Base-by-base conservation (phyloP, 2,329 filamentous ascomycete species). In the Colletotrichum sp. region DNA sequence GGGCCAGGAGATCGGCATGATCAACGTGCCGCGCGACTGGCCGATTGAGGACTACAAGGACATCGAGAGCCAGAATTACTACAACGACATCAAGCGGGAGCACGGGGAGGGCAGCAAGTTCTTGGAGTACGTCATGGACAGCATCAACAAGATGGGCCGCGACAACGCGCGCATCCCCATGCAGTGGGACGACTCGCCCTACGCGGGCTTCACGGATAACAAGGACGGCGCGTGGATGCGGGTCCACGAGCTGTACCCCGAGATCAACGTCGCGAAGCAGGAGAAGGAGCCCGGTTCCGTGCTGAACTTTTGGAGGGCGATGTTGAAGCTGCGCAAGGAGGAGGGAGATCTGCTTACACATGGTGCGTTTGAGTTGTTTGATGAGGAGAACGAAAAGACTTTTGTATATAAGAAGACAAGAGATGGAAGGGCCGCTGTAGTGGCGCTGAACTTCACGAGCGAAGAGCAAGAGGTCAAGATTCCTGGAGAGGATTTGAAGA, bases 131-230 rank as follows among this genome's bases (percentile, higher is more conserved):
- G 89, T 88, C 1, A 87, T 89, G 79, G 82, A 85, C 10, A 86
- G 90, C 52, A 85, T 94, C 68, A 89, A 92, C 77, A 86, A 89
- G 75, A 88, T 94, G 34, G 92, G 89, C 8, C 87, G 92, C 36
- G 93, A 95, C 81, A 91, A 95, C 80, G 89, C 92, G 10, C 88
- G 93, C n/a, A 89, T 91, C 5, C 93, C 93, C 1, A 91, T 95
- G 85, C 92, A 93, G 78, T 95, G 93, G 93, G 88, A 88, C 71
- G 86, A 82, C 1, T 84, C 85, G 0, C 82, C 86, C 1, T 88
- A 92, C 77, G 92, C 90, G 1, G 93, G 93, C 3, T 95, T 95
- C 84, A 92, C 91, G 8, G 83, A 85, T 71, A 78, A 84, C 0
- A 72, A 64, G 21, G 28, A 66, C 4, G 80, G 78, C 10, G 79